Conservation (phyloP, 306 rosid genomes). For the Ormosia emarginata region DNA sequence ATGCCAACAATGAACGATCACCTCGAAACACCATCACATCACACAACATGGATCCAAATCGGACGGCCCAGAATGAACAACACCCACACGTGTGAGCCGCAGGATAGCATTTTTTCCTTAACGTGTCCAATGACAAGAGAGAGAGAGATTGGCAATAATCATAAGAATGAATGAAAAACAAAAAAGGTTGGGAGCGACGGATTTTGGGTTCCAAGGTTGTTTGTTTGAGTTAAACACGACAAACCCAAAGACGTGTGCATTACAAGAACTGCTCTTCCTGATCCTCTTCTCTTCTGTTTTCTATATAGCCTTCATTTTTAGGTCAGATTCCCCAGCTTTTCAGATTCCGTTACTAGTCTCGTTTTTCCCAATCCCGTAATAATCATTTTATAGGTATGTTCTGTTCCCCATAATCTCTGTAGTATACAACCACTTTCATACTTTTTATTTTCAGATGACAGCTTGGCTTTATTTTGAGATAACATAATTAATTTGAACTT, state of each 20-base stretch:
- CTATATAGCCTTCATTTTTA: background rate
- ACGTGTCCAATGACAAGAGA: background rate
- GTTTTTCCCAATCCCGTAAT: conserved; percentile 2
- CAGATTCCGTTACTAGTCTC: conserved; percentile 4
- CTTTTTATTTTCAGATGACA: background rate
- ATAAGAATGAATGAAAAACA: conserved; percentile 6
- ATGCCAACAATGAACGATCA: background rate
- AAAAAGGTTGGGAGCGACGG: background rate
- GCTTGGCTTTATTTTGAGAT: background rate
- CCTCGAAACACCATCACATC: background rate
- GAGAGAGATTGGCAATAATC: background rate
- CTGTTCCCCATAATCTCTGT: background rate
- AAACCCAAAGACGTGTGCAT: conserved; percentile 14
- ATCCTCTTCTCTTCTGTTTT: background rate
- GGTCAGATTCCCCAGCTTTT: conserved; percentile 25
- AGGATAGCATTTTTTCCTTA: background rate
- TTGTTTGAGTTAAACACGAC: conserved; percentile 36
- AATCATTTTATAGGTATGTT: conserved; percentile 21
- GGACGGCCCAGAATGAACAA: conserved; percentile 18
- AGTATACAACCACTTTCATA: background rate
- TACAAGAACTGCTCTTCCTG: background rate
- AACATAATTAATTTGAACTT: background rate
- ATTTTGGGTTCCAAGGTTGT: conserved; percentile 12
- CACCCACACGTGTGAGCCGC: conserved; percentile 13
- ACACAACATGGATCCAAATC: background rate